Conservation (phyloP, 176 grass and related monocot genomes). For the Bolboschoenus planiculmis region DNA sequence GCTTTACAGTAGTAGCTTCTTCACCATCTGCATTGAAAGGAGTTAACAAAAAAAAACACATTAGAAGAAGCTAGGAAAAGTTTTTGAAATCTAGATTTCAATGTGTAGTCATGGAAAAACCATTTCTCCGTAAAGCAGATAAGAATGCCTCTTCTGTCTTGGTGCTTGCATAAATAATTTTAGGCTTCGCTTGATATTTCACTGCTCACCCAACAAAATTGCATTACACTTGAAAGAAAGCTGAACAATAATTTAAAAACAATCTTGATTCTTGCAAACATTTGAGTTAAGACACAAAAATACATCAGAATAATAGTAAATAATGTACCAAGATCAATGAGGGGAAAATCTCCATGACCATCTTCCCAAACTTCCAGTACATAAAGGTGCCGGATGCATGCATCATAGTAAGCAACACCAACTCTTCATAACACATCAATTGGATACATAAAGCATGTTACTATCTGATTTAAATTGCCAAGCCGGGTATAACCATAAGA, state of each 20-base stretch:
- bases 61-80: conserved; percentile 18
- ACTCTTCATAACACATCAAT: conserved; percentile 35
- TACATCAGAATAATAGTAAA: neutral
- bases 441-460: neutral
- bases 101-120: conserved; percentile 31
- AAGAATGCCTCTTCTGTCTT: conserved; percentile 84
- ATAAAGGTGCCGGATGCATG: conserved; percentile 71
- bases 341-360: conserved; percentile 56
- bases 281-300: neutral
- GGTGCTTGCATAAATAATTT: conserved; percentile 83
- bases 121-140: conserved; percentile 68
- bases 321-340: conserved; percentile 80
- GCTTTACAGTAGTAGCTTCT: conserved; percentile 62
- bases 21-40: conserved; percentile 31
- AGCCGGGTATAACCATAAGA: neutral
- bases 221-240: conserved; percentile 17
- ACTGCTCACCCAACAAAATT: conserved; percentile 35
- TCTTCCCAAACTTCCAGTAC: conserved; percentile 94
- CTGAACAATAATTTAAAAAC: neutral
- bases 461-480: neutral
- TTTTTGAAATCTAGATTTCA: conserved; percentile 7
- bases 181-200: conserved; percentile 84
- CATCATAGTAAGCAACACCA: conserved; percentile 90
- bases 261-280: neutral
- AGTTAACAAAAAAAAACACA: conserved; percentile 19